These are phyloP conservation scores for Creolimax fragrantissima DNA, from an alignment of 78 protist species.

Conservation along the genomic window DNA sequence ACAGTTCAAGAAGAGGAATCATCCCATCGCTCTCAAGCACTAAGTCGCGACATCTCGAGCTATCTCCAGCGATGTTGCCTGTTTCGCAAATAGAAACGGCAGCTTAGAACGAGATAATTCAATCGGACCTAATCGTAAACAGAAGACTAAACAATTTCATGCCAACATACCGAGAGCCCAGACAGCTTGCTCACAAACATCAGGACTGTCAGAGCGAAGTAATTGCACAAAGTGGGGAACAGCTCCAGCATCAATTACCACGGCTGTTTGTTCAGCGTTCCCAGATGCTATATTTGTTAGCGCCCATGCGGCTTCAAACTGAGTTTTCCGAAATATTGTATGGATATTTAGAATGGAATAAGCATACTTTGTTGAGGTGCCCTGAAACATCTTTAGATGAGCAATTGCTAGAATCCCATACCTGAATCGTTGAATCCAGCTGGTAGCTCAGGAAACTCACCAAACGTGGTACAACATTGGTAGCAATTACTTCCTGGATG, in stretches of 20 bases:
- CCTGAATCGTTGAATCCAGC: constrained; percentile 58
- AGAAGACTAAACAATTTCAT: not conserved
- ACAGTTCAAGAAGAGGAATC: constrained; percentile 49
- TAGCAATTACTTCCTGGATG: constrained; percentile 75
- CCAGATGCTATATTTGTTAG: constrained; percentile 97
- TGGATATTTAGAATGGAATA: too few relatives aligned
- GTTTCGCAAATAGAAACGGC: not conserved
- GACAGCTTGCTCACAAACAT: constrained; percentile 90
- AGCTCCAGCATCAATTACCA: constrained; percentile 71
- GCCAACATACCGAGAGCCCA: constrained; percentile 83
- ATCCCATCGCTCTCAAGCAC: constrained; percentile 57
- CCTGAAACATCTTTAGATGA: too few relatives aligned
- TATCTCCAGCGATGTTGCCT: constrained; percentile 97
- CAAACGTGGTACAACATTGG: constrained; percentile 79
- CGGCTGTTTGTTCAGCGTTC: constrained; percentile 76
- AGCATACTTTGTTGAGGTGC: too few relatives aligned
- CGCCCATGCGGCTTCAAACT: constrained; percentile 94
- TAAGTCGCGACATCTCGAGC: constrained; percentile 69
- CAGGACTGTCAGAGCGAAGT: constrained; percentile 59
- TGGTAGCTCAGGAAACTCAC: constrained; percentile 62
- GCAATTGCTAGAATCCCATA: too few relatives aligned
- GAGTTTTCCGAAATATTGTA: not conserved
- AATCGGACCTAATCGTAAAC: not conserved
- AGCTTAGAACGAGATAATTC: not conserved
- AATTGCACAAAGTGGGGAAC: constrained; percentile 81